Evolutionary conservation across 306 rosid genomes (phyloP), one percentile per base, ranked within the genome.

Genomic region (Quercus gilva): DNA sequence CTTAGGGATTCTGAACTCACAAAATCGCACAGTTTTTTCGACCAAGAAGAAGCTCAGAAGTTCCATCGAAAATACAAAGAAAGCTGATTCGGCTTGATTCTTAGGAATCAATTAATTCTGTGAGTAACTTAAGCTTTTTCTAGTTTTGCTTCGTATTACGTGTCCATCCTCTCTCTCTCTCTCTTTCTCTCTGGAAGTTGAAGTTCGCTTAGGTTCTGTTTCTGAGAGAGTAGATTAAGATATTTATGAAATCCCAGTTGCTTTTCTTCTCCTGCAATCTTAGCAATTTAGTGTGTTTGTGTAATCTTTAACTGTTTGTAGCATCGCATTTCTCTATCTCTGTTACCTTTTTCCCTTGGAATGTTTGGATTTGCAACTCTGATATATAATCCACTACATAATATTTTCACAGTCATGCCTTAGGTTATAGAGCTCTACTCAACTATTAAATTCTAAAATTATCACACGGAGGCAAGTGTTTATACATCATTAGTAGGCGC

Each of bases 1-100:
- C 53, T 35, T 68, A 68, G 72, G 72, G 72, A 68, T 68, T 67
- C n/a, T 2, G 11, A 41, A 49, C 53, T 49, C 53, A 13, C 53
- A 49, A 49, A 49, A 41, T 12, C 70, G 17, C 72, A 49, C 53
- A 1, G n/a, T 49, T 23, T 5, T 12, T 21, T 41, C 65, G 29
- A n/a, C 31, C 33, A 68, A 35, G 52, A 67, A n/a, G 72, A 8
- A 67, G 72, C 72, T 23, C 72, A 68, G 72, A 68, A 35, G 72
- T 19, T 33, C 72, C 52, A 31, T 17, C 21, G 18, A 13, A 31
- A 35, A 19, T 19, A 9, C 26, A 8, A 49, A 35, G 72, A 68
- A 41, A 33, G 35, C 15, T 5, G 52, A 68, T 35, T 68, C 52
- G 12, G 17, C 37, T 68, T n/a, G 72, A n/a, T 68, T 68, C 52